Evolutionary conservation across 495 filamentous ascomycete species (phyloP).

Genomic region (Aspergillus ellipticus): DNA sequence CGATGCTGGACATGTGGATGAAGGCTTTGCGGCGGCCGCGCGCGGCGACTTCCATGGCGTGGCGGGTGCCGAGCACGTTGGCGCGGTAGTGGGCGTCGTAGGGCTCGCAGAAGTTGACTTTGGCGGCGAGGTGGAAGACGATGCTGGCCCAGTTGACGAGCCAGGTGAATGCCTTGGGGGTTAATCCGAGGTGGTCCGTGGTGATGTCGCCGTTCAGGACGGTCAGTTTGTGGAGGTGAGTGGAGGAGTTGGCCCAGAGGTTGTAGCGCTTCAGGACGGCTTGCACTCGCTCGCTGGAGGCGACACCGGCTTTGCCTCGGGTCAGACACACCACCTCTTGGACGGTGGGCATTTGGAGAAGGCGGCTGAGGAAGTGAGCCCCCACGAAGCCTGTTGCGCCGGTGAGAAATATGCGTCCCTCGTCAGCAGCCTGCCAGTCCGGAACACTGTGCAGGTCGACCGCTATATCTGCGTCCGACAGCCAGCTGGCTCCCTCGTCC

Average conservation of each 20-base stretch:
- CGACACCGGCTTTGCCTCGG: neutral
- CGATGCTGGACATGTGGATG: conserved; percentile 21
- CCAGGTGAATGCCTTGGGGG: conserved; percentile 1
- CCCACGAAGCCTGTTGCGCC: conserved; percentile 14
- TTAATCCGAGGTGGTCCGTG: conserved; percentile 1
- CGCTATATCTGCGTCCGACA: neutral
- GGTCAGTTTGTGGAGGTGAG: conserved; percentile 4
- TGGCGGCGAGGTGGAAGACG: conserved; percentile 16
- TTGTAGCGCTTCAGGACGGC: conserved; percentile 7
- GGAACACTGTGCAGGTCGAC: conserved; percentile 1
- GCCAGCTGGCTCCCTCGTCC: neutral
- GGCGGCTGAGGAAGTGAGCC: neutral
- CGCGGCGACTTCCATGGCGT: conserved; percentile 11
- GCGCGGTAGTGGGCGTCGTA: conserved; percentile 14
- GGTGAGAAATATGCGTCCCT: conserved; percentile 9
- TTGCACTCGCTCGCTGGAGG: neutral
- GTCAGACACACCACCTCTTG: conserved; percentile 15
- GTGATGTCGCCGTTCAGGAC: conserved; percentile 15
- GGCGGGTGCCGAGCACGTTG: conserved; percentile 18
- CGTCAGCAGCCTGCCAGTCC: neutral
- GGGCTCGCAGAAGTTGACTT: conserved; percentile 19
- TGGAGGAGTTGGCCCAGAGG: neutral
- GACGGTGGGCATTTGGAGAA: conserved; percentile 2
- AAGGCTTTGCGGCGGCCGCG: conserved; percentile 17
- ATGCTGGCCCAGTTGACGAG: conserved; percentile 7